A percentile compares a stretch with the other conserved stretches of the same genome.
phyloP scores from a whole-genome alignment of 164 flowering plant species.

The Umbellularia californica region DNA sequence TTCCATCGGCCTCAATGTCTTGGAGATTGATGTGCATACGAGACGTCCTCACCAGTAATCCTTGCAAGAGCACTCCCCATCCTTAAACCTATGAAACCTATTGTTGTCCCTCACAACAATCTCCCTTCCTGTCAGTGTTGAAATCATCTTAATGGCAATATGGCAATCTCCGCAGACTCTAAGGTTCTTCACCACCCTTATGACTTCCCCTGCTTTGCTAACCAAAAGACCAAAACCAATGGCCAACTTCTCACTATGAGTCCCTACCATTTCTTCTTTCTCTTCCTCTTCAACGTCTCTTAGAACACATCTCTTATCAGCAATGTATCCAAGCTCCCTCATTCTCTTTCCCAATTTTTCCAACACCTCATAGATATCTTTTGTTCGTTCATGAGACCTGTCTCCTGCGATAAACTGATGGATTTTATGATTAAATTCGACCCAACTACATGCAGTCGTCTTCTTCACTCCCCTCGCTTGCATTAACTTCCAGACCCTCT shows the following conservation, averaged over 20 bases:
- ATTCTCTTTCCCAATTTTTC: constrained; percentile 40
- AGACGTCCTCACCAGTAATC: constrained; percentile 43
- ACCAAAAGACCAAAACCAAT: constrained; percentile 52
- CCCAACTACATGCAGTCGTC: constrained; percentile 58
- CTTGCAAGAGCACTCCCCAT: constrained; percentile 56
- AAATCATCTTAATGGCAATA: constrained; percentile 45
- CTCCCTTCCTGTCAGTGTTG: constrained; percentile 53
- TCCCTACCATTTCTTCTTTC: constrained; percentile 62
- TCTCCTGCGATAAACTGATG: constrained; percentile 65
- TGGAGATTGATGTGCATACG: no score
- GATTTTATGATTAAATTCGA: constrained; percentile 45
- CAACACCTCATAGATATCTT: constrained; percentile 38
- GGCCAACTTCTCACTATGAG: constrained; percentile 78
- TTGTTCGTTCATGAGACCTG: constrained; percentile 39
- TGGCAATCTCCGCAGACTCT: constrained; percentile 71
- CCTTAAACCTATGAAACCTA: constrained; percentile 54
- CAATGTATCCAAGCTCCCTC: constrained; percentile 45
- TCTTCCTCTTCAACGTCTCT: constrained; percentile 80
- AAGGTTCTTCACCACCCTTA: constrained; percentile 69
- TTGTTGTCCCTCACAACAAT: constrained; percentile 65
- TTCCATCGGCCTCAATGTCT: no score
- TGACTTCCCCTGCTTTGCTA: constrained; percentile 31
- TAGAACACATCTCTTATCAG: constrained; percentile 47
- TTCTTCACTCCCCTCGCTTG: constrained; percentile 40
- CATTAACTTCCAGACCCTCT: constrained; percentile 41